Evolutionary conservation across 352 stramenopile genomes (phyloP), one percentile per base, ranked within the genome.

Genomic region (Globisporangium iwayamae): DNA sequence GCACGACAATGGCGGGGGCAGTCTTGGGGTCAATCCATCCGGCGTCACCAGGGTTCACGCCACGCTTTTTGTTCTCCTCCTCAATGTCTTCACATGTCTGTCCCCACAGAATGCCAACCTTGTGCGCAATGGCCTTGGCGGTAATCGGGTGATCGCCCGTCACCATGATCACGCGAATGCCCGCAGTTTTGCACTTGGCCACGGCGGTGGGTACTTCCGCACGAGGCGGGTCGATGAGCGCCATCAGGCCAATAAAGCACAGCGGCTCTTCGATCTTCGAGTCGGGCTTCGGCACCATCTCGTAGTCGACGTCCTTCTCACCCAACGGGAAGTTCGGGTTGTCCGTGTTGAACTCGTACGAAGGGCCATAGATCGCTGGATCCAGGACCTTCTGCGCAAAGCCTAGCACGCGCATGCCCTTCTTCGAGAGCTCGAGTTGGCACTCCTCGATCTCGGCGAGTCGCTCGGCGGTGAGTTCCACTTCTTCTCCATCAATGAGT

Each of bases 221-320:
- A 65, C 96, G 95, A 34, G 96, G 96, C 11, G 96, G 96, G 69
- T 99, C 97, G 64, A 98, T 98, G 30, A 99, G 82, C 8, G 94
- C 94, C 78, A 98, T 98, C 62, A 99, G 76, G 52, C 96, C 96
- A 68, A 98, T 91, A 55, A 98, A 98, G 32, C 89, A 96, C 56
- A 86, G 65, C 3, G 68, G 78, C 60, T 89, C 82, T 77, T 83
- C 89, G 63, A 77, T 93, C 68, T 91, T 96, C 72, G 69, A 75
- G 68, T 78, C 67, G 39, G 70, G 78, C 59, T 69, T 90, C 43
- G 73, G 90, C 25, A 76, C 83, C 4, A 68, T 51, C 2, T 89
- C 77, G 48, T 91, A 91, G 63, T 92, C 85, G 10, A 91, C 87
- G 63, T 96, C 90, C 68, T 89, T 88, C 57, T 92, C 83, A 16